A percentile compares a stretch with the other conserved stretches of the same genome.
phyloP scores from a whole-genome alignment of 2,329 filamentous ascomycete genomes.

The Aureobasidium sp. region DNA sequence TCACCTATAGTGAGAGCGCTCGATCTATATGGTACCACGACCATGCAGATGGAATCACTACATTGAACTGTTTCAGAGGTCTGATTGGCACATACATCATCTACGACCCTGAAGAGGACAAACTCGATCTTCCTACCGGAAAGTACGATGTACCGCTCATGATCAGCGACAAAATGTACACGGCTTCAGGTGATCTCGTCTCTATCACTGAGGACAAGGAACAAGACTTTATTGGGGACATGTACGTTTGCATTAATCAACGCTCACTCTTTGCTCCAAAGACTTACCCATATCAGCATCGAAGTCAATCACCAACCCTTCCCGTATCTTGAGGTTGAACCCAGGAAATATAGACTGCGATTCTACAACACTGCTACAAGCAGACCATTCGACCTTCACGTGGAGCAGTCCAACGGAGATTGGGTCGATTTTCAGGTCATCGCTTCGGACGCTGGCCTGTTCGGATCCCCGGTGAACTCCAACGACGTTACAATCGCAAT shows the following conservation, averaged over 20 bases:
- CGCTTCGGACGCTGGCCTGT: constrained; percentile 46
- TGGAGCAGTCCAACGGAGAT: constrained; percentile 29
- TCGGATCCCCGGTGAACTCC: constrained; percentile 38
- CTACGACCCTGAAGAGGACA: constrained; percentile 40
- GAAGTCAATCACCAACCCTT: constrained; percentile 53
- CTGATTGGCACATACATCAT: constrained; percentile 51
- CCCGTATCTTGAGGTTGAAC: constrained; percentile 51
- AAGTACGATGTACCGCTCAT: constrained; percentile 47
- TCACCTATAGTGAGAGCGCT: background rate
- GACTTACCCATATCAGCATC: constrained; percentile 25
- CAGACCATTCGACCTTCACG: constrained; percentile 44
- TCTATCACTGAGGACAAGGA: constrained; percentile 34
- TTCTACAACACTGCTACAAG: constrained; percentile 44
- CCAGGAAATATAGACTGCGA: constrained; percentile 52
- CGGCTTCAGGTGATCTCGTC: constrained; percentile 43
- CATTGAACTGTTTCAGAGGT: constrained; percentile 48
- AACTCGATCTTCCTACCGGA: constrained; percentile 42
- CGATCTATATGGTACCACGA: constrained; percentile 32
- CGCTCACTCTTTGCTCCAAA: too few species aligned
- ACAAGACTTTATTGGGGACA: constrained; percentile 46
- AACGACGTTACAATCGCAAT: constrained; percentile 42
- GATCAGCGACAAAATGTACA: constrained; percentile 45
- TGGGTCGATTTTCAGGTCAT: constrained; percentile 46
- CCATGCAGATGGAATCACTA: constrained; percentile 37
- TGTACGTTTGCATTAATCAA: constrained; percentile 18